Evolutionary conservation across 2,329 filamentous ascomycete genomes (phyloP).

Genomic region (Penicillium sp.): DNA sequence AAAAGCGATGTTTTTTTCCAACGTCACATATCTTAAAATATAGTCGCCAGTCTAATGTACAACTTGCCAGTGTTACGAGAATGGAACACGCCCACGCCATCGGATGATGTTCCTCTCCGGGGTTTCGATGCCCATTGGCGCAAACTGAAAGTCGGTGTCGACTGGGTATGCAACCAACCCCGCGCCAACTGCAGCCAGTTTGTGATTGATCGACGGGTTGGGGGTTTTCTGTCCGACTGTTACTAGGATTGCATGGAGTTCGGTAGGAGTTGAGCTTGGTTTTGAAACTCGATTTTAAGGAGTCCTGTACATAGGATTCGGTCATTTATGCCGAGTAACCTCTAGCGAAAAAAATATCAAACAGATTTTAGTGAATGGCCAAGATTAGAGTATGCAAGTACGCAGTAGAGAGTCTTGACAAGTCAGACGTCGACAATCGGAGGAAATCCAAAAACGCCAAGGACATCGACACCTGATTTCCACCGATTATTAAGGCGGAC

Average conservation of each 20-base stretch:
- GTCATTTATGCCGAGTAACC: constrained; percentile 1
- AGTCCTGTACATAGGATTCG: constrained; percentile 10
- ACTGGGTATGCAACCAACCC: constrained; percentile 2
- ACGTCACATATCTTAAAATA: background rate
- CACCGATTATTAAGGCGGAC: constrained; percentile 25
- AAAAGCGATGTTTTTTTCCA: constrained; percentile 1
- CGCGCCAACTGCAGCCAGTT: constrained; percentile 2
- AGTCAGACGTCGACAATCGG: background rate
- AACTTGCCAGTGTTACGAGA: background rate
- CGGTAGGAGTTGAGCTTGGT: constrained; percentile 5
- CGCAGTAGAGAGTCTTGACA: too few relatives aligned
- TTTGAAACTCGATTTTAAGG: background rate
- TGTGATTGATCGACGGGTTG: constrained; percentile 4
- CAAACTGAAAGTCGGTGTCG: constrained; percentile 8
- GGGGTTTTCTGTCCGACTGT: background rate
- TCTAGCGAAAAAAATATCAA: background rate
- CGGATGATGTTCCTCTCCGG: background rate
- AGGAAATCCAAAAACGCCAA: background rate
- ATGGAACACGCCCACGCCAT: background rate
- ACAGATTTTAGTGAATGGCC: background rate
- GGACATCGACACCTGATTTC: background rate
- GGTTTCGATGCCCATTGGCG: constrained; percentile 1
- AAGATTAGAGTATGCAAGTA: background rate
- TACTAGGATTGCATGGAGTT: constrained; percentile 12
- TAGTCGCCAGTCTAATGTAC: background rate